These are phyloP conservation scores for Blastomyces percursus DNA, from an alignment of 2,329 filamentous ascomycete genomes.

Conservation along the genomic window DNA sequence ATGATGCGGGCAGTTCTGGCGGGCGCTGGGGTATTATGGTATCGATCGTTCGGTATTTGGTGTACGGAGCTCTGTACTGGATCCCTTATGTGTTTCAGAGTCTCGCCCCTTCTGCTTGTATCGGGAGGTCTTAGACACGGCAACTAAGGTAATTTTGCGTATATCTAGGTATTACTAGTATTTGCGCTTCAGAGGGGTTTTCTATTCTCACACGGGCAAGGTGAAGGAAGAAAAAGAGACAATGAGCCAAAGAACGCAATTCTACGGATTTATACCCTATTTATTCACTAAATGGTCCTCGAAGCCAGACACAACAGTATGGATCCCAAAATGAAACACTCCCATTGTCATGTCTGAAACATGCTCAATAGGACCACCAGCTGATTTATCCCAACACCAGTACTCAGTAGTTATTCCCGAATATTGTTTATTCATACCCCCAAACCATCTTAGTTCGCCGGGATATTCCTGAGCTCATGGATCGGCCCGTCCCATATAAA, in stretches of 20 bases:
- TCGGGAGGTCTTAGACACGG: not conserved
- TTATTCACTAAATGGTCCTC: not conserved
- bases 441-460: not conserved
- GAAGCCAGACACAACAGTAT: not conserved
- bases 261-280: not conserved
- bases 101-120: not conserved
- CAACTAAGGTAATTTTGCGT: not conserved
- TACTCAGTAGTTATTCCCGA: not conserved
- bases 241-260: not conserved
- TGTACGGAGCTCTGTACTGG: not conserved
- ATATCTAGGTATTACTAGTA: not conserved
- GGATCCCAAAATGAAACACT: not conserved
- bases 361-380: not conserved
- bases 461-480: not conserved
- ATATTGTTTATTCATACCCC: too few relatives aligned
- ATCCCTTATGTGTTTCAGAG: not conserved
- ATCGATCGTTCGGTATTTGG: not conserved
- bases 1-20: not conserved
- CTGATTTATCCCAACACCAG: not conserved
- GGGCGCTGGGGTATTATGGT: not conserved
- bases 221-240: not conserved
- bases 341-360: not conserved
- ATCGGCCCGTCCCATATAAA: constrained; percentile 6
- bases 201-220: not conserved
- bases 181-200: not conserved